phyloP scores from a whole-genome alignment of 2,329 filamentous ascomycete genomes.

The Elsinoe necatrix region DNA sequence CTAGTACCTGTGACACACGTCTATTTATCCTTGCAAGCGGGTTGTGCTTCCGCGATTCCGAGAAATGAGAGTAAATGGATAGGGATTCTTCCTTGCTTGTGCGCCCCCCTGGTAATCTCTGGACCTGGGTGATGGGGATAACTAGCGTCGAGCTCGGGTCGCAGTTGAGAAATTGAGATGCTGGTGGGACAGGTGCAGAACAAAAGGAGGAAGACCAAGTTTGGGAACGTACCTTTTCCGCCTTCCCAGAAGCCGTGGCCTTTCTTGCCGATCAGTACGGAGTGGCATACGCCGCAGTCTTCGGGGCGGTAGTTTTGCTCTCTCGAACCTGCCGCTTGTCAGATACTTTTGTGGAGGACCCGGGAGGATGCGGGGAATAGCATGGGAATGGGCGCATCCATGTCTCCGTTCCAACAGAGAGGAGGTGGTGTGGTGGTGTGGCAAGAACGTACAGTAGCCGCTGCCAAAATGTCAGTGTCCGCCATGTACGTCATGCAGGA shows the following conservation, averaged over 20 bases:
- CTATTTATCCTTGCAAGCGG: not conserved
- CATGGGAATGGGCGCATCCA: not conserved
- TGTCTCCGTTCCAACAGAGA: no score
- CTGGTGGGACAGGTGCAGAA: not conserved
- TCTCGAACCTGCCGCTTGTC: slow-evolving; percentile 46
- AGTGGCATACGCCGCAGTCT: slow-evolving; percentile 65
- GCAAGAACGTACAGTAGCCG: slow-evolving; percentile 18
- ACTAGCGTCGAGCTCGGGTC: not conserved
- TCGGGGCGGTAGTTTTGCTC: slow-evolving; percentile 74
- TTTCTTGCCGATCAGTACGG: slow-evolving; percentile 59
- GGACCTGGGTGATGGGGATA: not conserved
- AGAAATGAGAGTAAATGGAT: not conserved
- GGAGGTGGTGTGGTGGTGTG: not conserved
- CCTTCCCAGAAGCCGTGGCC: slow-evolving; percentile 76
- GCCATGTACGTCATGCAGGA: not conserved
- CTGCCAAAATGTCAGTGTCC: slow-evolving; percentile 13
- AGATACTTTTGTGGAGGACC: not conserved
- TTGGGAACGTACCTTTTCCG: slow-evolving; percentile 46
- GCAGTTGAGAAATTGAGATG: no score
- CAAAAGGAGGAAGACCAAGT: not conserved
- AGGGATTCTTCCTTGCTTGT: not conserved
- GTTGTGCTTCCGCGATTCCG: not conserved
- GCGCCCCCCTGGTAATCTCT: not conserved
- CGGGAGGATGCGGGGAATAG: not conserved
- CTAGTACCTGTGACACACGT: not conserved